phyloP scores from a whole-genome alignment of 1,139 yeast genomes.

The Geotrichum europaeum region DNA sequence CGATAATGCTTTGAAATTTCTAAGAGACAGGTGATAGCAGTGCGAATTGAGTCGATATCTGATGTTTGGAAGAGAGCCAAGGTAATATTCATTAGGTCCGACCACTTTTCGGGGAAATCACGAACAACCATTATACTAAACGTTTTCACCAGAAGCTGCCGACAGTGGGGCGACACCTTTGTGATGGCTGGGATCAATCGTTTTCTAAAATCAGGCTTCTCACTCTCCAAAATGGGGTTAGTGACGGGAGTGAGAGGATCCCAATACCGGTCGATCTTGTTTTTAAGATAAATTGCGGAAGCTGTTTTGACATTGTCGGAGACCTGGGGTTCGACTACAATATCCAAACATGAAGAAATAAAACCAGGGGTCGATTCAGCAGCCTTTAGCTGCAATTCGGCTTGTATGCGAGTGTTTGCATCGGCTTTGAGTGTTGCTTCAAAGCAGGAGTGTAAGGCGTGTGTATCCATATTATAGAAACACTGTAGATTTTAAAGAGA shows the following conservation, averaged over 20 bases:
- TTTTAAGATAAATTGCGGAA: constrained; percentile 83
- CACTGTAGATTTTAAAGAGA: background rate
- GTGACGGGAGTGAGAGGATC: constrained; percentile 25
- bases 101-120: constrained; percentile 73
- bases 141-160: constrained; percentile 64
- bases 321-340: constrained; percentile 51
- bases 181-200: constrained; percentile 47
- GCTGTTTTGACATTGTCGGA: constrained; percentile 60
- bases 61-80: constrained; percentile 49
- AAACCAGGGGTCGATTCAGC: constrained; percentile 63
- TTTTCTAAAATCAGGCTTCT: constrained; percentile 65
- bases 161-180: constrained; percentile 37
- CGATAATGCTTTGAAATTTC: constrained; percentile 72
- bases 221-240: constrained; percentile 52
- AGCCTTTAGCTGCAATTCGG: constrained; percentile 60
- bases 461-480: constrained; percentile 53
- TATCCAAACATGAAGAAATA: constrained; percentile 75
- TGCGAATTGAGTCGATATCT: constrained; percentile 55
- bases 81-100: constrained; percentile 53
- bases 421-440: constrained; percentile 74
- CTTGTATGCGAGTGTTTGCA: constrained; percentile 53
- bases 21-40: constrained; percentile 69
- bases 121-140: constrained; percentile 55
- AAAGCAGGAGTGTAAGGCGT: constrained; percentile 65
- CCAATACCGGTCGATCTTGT: constrained; percentile 70